Base-by-base conservation (phyloP, 495 filamentous ascomycete genomes). In the Penicillium fimorum region DNA sequence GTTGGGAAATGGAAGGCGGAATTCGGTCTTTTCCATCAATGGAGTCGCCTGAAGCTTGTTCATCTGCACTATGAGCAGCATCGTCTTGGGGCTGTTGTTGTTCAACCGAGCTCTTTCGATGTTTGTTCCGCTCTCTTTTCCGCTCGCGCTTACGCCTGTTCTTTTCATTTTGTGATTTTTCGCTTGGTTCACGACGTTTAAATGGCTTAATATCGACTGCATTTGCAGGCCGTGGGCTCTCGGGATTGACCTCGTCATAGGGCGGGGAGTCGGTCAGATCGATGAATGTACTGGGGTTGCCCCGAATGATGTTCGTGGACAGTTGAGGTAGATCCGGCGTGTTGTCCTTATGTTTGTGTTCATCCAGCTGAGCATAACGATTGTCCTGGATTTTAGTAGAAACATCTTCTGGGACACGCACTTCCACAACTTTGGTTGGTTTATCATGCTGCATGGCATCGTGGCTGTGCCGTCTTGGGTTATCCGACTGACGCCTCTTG, bases 401-500 rank as follows among this genome's bases (percentile, higher is more conserved):
- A 3, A 25, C 47, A 12, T 7, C 7, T n/a, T 18, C 17, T 4
- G 20, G 18, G 18, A n/a, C 32, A 17, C 7, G 18, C 0, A 18
- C 47, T 5, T 49, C 20, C 47, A 38, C 20, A 8, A 11, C 32
- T 5, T n/a, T 2, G 6, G 30, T 5, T 24, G 8, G 13, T 5
- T 49, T 30, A 37, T 25, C 20, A 49, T 15, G 17, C 30, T 18
- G 11, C 17, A 15, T 2, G 2, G 18, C 12, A 13, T 49, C 32
- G 18, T 37, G 30, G 29, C 18, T 37, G 13, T 18, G 45, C 0
- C 18, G 32, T 37, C 6, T 37, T 12, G 35, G 18, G 13, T 22
- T 25, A 33, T 22, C 20, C 30, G 37, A 49, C 12, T 30, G 17
- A 12, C 46, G 29, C 41, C 29, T 51, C 47, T 67, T 64, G 37